Percentiles rank a stretch among this genome's conserved stretches.
These are phyloP conservation scores for Xylariales sp. DNA, from an alignment of 2,329 filamentous ascomycete genomes.

Conservation along the genomic window DNA sequence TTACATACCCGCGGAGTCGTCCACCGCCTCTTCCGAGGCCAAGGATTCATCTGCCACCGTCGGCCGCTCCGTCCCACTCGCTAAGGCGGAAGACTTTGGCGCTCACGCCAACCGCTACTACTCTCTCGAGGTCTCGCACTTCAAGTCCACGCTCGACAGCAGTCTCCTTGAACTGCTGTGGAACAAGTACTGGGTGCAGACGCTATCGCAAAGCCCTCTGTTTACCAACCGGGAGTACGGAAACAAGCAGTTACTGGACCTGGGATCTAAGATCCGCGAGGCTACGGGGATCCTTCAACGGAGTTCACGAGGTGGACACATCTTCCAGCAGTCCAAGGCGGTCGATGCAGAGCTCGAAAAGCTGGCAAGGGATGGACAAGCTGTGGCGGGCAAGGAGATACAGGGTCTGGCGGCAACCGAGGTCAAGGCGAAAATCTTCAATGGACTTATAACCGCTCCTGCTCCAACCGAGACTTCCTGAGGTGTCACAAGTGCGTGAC, in stretches of 20 bases:
- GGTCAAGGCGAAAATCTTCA: conserved; percentile 26
- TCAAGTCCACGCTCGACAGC: conserved; percentile 86
- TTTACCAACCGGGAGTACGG: conserved; percentile 91
- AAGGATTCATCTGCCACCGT: conserved; percentile 38
- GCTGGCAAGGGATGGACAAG: conserved; percentile 22
- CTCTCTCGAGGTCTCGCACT: conserved; percentile 84
- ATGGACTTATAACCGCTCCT: conserved; percentile 14
- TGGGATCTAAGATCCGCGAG: conserved; percentile 76
- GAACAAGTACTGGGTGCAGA: conserved; percentile 99
- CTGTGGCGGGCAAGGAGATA: conserved; percentile 26
- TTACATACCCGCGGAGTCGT: conserved; percentile 48
- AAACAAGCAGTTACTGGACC: conserved; percentile 86
- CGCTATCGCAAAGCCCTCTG: conserved; percentile 83
- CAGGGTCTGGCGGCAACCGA: conserved; percentile 26
- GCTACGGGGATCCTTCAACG: conserved; percentile 40
- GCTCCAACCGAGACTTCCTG: too few species aligned
- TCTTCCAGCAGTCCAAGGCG: conserved; percentile 8
- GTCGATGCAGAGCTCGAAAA: conserved; percentile 20
- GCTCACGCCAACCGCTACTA: conserved; percentile 91
- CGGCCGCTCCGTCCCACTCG: conserved; percentile 78
- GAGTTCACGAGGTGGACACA: conserved; percentile 23
- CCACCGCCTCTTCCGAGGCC: conserved; percentile 5
- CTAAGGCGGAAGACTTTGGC: conserved; percentile 93
- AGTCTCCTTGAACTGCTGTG: conserved; percentile 84
- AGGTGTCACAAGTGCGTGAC: too few species aligned